These are phyloP conservation scores for Claviceps monticola DNA, from an alignment of 2,329 filamentous ascomycete species.

Conservation along the genomic window DNA sequence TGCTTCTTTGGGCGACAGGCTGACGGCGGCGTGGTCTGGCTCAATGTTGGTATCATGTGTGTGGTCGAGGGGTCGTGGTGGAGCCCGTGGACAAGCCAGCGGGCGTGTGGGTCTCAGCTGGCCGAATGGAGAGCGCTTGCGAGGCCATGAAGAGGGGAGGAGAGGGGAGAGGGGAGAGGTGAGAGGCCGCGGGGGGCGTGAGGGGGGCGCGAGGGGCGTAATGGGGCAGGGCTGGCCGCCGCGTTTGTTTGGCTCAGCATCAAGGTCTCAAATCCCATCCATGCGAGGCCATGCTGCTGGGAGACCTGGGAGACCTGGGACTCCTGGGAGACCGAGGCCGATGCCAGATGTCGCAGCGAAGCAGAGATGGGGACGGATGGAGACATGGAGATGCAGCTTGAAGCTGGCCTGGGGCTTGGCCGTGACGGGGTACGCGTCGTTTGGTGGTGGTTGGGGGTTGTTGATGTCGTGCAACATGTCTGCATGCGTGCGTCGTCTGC, in stretches of 20 bases:
- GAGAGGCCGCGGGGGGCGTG: too few relatives aligned
- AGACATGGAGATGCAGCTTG: background rate
- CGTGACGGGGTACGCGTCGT: background rate
- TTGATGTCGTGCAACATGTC: background rate
- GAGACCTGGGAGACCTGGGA: background rate
- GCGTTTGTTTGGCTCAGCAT: background rate
- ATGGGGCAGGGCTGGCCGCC: too few relatives aligned
- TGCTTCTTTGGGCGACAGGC: background rate
- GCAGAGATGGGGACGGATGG: background rate
- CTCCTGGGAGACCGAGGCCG: too few relatives aligned
- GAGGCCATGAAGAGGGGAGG: too few relatives aligned
- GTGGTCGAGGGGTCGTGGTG: constrained; percentile 3
- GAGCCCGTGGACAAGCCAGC: constrained; percentile 4
- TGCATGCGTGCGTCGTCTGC: background rate
- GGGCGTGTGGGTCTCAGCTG: constrained; percentile 1
- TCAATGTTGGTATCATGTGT: background rate
- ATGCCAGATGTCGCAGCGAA: background rate
- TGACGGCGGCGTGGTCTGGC: too few relatives aligned
- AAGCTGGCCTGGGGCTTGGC: background rate
- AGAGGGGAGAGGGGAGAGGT: too few relatives aligned
- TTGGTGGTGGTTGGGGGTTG: background rate
- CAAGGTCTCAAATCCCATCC: background rate
- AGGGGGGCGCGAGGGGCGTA: too few relatives aligned
- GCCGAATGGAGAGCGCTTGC: background rate
- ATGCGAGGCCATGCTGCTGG: background rate